Conservation (phyloP, 805 yeast species). For the Suhomyces sp. region DNA sequence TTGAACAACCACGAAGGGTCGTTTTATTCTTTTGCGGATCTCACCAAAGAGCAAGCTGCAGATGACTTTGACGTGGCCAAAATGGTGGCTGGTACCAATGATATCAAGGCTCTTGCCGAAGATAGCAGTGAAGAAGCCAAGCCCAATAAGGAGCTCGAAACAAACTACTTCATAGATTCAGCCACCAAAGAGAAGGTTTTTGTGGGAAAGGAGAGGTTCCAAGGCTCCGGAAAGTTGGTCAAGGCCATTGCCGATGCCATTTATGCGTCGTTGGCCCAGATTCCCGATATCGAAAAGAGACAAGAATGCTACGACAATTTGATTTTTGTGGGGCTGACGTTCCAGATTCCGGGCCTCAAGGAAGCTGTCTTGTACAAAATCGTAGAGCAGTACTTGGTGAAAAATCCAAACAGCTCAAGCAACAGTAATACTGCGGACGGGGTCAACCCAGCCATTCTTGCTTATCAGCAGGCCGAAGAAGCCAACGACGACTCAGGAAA, state of each 20-base stretch:
- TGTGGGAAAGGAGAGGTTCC: conserved; percentile 89
- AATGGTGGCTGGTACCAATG: conserved; percentile 66
- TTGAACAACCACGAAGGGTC: conserved; percentile 66
- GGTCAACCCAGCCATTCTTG: conserved; percentile 38
- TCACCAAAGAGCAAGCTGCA: conserved; percentile 29
- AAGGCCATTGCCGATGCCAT: conserved; percentile 52
- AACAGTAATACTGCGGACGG: conserved; percentile 17
- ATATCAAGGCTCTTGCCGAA: conserved; percentile 21
- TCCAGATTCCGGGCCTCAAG: conserved; percentile 69
- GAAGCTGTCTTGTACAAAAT: conserved; percentile 64
- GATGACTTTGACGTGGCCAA: conserved; percentile 88
- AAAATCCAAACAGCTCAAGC: conserved; percentile 27
- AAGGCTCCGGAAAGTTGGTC: conserved; percentile 66
- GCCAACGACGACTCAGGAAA: conserved; percentile 24
- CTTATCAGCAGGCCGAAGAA: conserved; percentile 44
- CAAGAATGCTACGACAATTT: conserved; percentile 85
- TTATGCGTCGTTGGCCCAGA: conserved; percentile 47
- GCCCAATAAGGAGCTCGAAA: conserved; percentile 68
- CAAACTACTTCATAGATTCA: conserved; percentile 66
- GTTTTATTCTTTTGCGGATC: conserved; percentile 57
- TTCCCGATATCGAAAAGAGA: conserved; percentile 67
- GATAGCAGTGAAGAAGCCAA: conserved; percentile 33
- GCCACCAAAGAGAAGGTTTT: conserved; percentile 50
- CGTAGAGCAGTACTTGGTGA: conserved; percentile 51
- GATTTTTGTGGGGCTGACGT: conserved; percentile 75